These are phyloP conservation scores for Mucor velutinosus DNA, from an alignment of 371 early-diverging fungal species.

Conservation along the genomic window DNA sequence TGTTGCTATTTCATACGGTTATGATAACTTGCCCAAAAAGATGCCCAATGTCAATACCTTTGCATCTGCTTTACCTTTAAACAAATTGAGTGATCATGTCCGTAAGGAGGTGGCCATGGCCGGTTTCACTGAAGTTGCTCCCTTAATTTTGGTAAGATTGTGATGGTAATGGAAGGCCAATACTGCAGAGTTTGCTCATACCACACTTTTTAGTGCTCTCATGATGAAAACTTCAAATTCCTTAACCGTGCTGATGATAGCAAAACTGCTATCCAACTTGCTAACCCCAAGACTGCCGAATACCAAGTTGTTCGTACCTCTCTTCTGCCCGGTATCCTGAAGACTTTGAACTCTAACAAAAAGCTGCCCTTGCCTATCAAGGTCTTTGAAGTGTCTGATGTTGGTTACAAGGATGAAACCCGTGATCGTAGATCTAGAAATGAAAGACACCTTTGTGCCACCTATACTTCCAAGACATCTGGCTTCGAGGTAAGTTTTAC, in stretches of 20 bases:
- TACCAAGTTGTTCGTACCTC: conserved; percentile 96
- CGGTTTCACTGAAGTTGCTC: conserved; percentile 97
- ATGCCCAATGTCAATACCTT: conserved; percentile 85
- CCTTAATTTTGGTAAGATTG: conserved; percentile 84
- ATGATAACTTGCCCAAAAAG: conserved; percentile 90
- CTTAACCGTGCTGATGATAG: conserved; percentile 80
- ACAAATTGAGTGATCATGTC: conserved; percentile 92
- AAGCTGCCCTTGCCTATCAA: conserved; percentile 92
- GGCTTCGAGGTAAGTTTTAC: conserved; percentile 82
- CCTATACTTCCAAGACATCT: conserved; percentile 86
- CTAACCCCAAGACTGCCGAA: conserved; percentile 97
- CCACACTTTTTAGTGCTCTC: conserved; percentile 75
- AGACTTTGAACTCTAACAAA: conserved; percentile 94
- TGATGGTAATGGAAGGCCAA: neutral
- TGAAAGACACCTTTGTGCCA: conserved; percentile 88
- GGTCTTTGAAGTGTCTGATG: conserved; percentile 98
- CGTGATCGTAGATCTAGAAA: conserved; percentile 88
- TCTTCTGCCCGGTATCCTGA: conserved; percentile 95
- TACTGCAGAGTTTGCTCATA: neutral
- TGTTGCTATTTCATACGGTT: conserved; percentile 99
- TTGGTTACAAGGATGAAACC: conserved; percentile 85
- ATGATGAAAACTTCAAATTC: conserved; percentile 93
- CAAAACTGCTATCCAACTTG: conserved; percentile 83
- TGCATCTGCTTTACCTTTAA: conserved; percentile 90
- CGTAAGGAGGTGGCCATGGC: conserved; percentile 91